A percentile compares a stretch with the other conserved stretches of the same genome.
phyloP scores from a whole-genome alignment of 2,329 filamentous ascomycete species.

The Fusarium sulawesiense region DNA sequence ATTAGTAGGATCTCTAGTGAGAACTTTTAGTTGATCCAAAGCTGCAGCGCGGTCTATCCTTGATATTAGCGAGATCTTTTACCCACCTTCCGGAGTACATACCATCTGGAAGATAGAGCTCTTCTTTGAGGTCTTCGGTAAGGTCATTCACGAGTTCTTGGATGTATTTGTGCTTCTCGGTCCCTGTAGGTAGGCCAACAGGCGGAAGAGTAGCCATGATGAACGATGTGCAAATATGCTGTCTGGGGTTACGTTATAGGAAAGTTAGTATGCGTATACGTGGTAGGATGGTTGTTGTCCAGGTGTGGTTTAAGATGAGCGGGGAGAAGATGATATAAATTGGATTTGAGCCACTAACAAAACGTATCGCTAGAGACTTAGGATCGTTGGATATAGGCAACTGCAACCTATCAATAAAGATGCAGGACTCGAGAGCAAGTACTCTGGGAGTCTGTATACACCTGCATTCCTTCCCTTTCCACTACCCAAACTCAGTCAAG shows the following conservation, averaged over 20 bases:
- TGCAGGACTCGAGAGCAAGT: neutral
- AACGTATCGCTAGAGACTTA: constrained; percentile 11
- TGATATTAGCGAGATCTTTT: constrained; percentile 17
- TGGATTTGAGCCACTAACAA: constrained; percentile 31
- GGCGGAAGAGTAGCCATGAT: constrained; percentile 39
- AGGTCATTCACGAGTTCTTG: constrained; percentile 72
- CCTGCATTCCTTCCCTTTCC: neutral
- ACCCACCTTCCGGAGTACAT: neutral
- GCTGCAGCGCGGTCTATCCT: constrained; percentile 69
- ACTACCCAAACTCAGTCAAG: neutral
- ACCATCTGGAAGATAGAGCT: constrained; percentile 70
- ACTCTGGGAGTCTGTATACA: neutral
- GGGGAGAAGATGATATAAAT: constrained; percentile 26
- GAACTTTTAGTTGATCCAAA: constrained; percentile 75
- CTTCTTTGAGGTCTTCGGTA: constrained; percentile 69
- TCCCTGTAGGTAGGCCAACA: constrained; percentile 53
- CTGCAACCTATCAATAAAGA: neutral
- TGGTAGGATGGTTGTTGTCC: constrained; percentile 8
- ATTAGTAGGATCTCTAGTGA: constrained; percentile 73
- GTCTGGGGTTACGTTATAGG: neutral
- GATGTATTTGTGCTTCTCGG: constrained; percentile 73
- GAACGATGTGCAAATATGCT: neutral
- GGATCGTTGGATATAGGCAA: neutral
- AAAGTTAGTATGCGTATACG: neutral
- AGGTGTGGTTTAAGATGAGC: constrained; percentile 13